phyloP scores from a whole-genome alignment of 257 asterid species.

The Rehmannia glutinosa region DNA sequence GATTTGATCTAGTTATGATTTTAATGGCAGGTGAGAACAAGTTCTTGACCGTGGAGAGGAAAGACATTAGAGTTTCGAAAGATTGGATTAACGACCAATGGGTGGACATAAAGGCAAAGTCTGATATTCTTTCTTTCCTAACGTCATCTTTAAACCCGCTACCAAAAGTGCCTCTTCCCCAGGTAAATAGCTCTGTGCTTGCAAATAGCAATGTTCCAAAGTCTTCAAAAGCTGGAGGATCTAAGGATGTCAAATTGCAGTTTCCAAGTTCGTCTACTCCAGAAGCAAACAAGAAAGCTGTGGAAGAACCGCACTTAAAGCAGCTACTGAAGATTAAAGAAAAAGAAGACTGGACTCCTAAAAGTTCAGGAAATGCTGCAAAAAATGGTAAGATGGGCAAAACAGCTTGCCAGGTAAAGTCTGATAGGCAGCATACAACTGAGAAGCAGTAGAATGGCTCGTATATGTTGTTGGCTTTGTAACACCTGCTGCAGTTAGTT shows the following conservation, averaged over 20 bases:
- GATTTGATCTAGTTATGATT: neutral
- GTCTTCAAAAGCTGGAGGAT: neutral
- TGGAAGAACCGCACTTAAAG: constrained; percentile 4
- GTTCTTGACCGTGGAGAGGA: constrained; percentile 27
- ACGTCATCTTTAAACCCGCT: constrained; percentile 15
- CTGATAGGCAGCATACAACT: too few species aligned
- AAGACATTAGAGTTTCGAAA: constrained; percentile 40
- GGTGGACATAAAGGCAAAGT: constrained; percentile 33
- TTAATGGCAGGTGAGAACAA: constrained; percentile 35
- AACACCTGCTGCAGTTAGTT: too few species aligned
- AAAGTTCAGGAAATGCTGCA: neutral
- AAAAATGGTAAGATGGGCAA: too few species aligned
- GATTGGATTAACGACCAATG: constrained; percentile 58
- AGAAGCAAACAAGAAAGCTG: neutral
- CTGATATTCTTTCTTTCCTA: constrained; percentile 37
- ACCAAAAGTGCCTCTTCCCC: constrained; percentile 12
- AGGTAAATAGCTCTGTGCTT: neutral
- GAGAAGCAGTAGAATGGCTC: too few species aligned
- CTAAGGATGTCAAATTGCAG: too few species aligned
- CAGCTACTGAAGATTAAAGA: neutral
- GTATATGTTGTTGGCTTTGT: too few species aligned
- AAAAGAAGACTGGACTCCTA: neutral
- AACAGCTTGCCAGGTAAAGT: too few species aligned
- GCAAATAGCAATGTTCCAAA: constrained; percentile 4
- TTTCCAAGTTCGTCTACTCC: too few species aligned